Evolutionary conservation across 73 alveolate species (phyloP).

Genomic region (Paramecium biaurelia): DNA sequence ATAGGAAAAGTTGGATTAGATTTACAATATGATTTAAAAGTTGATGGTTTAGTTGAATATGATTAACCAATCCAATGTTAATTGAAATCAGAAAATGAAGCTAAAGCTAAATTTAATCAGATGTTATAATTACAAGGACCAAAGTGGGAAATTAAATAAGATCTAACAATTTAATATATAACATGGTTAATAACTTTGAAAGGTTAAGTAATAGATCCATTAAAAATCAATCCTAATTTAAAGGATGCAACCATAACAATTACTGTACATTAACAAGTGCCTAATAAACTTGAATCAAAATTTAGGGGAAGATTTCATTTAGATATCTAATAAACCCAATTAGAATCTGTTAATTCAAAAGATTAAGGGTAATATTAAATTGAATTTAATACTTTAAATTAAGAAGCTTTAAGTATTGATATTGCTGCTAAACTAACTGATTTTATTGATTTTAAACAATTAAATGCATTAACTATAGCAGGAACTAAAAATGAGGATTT

Average conservation of each 20-base stretch:
- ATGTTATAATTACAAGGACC: background rate
- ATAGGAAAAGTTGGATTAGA: background rate
- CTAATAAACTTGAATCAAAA: background rate
- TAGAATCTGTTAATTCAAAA: background rate
- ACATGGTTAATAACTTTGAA: background rate
- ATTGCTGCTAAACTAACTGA: background rate
- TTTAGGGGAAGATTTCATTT: background rate
- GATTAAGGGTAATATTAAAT: background rate
- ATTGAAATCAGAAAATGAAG: background rate
- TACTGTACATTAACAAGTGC: background rate
- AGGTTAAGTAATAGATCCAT: background rate
- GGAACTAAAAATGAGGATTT: background rate
- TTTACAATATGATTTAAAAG: background rate
- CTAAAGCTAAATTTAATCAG: background rate
- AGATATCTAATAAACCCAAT: background rate
- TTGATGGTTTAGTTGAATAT: background rate
- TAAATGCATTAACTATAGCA: background rate
- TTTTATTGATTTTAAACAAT: background rate
- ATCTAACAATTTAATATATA: background rate
- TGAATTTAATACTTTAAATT: background rate
- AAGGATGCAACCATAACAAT: background rate
- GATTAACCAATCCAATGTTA: background rate
- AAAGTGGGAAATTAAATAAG: background rate
- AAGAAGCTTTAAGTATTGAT: background rate
- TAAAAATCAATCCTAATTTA: background rate